Base-by-base conservation (phyloP, 169 alveolate genomes). In the Besnoitia besnoiti region DNA sequence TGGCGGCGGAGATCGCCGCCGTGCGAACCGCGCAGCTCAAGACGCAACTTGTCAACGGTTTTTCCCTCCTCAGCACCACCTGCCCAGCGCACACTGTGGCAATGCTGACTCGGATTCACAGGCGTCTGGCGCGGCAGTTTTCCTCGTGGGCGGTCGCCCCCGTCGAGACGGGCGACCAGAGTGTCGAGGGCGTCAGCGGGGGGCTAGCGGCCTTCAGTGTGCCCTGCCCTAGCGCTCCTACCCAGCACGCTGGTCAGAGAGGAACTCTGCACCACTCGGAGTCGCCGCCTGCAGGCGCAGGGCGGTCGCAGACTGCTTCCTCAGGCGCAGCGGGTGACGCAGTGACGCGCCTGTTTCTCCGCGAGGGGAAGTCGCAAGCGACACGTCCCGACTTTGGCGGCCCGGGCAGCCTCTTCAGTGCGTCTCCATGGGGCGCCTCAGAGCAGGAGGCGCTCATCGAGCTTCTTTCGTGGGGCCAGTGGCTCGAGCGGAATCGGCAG, bases 41-140 rank as follows among this genome's bases (percentile, higher is more conserved):
- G 59, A 77, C 87, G 49, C 87, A 77, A 27, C 59, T 77, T 10
- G 87, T 77, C 49, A 77, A 44, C 47, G 87, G 87, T 14, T 77
- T 77, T 39, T 40, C 59, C 30, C 44, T 77, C 24, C 49, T 77
- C 21, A 37, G 30, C 59, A 77, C 87, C 59, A 77, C 87, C 40
- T 37, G 87, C 33, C 87, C 87, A 21, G 87, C 87, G 39, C 87
- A 77, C 37, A 77, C 87, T 0, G 87, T 77, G 40, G 87, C 87
- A 14, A 77, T 77, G 87, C 35, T 77, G 40, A 77, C 87, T 21
- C 49, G 87, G 0, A 40, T 77, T 8, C 87, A 77, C 87, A 39
- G 87, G 47, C 49, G 87, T 14, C 55, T 77, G 39, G 40, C 12
- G 59, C 33, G 40, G 47, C 49, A 77, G 50, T 77, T 77, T 30